Conservation (phyloP, 345 rosid species). For the Streptanthus diversifolius region DNA sequence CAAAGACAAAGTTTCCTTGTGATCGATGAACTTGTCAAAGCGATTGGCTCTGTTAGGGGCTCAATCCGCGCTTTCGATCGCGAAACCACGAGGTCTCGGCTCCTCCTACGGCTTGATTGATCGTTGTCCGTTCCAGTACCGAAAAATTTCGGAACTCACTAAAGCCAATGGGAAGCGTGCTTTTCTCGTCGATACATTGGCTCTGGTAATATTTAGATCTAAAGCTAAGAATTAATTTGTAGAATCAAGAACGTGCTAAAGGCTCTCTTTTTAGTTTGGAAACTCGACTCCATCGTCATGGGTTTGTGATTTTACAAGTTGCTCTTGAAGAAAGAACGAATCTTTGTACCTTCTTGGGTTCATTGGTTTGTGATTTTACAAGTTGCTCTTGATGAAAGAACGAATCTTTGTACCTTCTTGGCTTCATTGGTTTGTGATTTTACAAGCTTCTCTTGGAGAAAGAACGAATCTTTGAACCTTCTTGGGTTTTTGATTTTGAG, state of each 20-base stretch:
- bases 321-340: too few species aligned
- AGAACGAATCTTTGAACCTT: neutral
- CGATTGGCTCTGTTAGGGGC: slow-evolving; percentile 43
- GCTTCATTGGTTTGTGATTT: too few species aligned
- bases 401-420: too few species aligned
- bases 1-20: too few species aligned
- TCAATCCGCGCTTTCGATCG: slow-evolving; percentile 27
- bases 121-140: slow-evolving; percentile 23
- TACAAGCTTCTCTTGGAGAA: neutral
- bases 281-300: too few species aligned
- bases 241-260: neutral
- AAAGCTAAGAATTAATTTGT: neutral
- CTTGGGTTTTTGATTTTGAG: too few species aligned
- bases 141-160: slow-evolving; percentile 60
- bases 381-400: too few species aligned
- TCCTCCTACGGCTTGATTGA: neutral
- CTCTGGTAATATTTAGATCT: slow-evolving; percentile 48
- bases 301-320: too few species aligned
- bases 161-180: slow-evolving; percentile 68
- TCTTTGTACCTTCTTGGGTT: too few species aligned
- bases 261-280: too few species aligned
- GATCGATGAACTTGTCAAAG: slow-evolving; percentile 48
- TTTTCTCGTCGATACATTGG: slow-evolving; percentile 91
- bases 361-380: too few species aligned
- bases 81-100: slow-evolving; percentile 34